Conservation (phyloP, 2,329 filamentous ascomycete species). For the Trichoderma sp. region DNA sequence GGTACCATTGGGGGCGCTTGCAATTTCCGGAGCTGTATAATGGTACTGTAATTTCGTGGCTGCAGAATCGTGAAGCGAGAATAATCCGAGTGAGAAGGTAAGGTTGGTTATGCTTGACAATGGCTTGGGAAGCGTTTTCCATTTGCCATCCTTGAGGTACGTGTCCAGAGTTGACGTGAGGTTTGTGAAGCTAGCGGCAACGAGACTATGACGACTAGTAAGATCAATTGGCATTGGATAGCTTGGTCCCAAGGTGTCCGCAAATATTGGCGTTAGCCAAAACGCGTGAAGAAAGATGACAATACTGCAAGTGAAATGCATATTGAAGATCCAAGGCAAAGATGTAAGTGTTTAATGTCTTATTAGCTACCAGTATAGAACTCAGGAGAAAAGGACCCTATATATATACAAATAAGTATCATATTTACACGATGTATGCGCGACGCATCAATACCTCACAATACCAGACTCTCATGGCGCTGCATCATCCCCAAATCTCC, state of each 20-base stretch:
- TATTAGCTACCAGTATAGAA: not conserved
- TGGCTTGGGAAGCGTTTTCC: not conserved
- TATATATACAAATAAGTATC: not conserved
- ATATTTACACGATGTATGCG: not conserved
- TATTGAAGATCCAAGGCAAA: not conserved
- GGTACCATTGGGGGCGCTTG: not conserved
- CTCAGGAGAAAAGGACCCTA: not conserved
- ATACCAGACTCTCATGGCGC: not conserved
- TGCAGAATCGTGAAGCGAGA: not conserved
- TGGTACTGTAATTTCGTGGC: not conserved
- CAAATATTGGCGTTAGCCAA: not conserved
- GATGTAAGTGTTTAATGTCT: not conserved
- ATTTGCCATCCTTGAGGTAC: not conserved
- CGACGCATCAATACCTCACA: not conserved
- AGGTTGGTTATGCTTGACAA: not conserved
- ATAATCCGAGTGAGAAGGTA: not conserved
- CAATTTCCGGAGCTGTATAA: not conserved
- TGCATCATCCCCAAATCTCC: not conserved
- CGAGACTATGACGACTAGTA: not conserved
- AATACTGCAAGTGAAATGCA: not conserved
- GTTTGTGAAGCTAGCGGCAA: not conserved
- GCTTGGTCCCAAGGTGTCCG: not conserved
- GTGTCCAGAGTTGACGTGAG: not conserved
- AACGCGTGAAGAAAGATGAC: not conserved
- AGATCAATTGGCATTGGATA: not conserved